Base-by-base conservation (phyloP, 805 yeast genomes). In the Candida qinlingensis region DNA sequence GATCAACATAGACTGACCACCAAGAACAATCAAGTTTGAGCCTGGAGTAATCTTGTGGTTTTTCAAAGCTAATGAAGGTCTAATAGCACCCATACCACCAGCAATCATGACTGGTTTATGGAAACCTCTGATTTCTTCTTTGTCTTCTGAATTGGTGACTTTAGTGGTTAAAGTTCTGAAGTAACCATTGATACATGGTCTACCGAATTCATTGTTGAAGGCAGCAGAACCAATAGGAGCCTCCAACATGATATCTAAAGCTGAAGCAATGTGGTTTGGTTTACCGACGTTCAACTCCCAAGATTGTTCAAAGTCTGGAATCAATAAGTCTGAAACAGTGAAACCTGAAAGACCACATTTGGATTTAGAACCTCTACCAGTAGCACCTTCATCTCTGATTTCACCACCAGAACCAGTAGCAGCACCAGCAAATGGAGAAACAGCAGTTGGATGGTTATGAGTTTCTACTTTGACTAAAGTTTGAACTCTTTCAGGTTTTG, bases 321-420 rank as follows among this genome's bases (percentile, higher is more conserved):
- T 91, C 54, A 80, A 75, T 66, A 94, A 76, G 69, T 94, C 98
- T 37, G 96, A 84, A 26, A 90, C 97, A 9, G 95, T 79, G 69
- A 83, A 94, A 7, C 99, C 99, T 39, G 96, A 76, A 53, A 94
- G 75, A 47, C 99, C 99, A 63, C 97, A 96, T 71, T 94, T 92
- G 40, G 98, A 81, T 68, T 89, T 89, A 28, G 98, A 92, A 41
- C 99, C 99, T 67, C 97, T 82, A 54, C 99, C 99, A 28, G 94
- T 96, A 31, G 99, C 99, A 72, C 97, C 99, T 73, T 94, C 99
- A 69, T 94, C 99, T 77, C 99, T 87, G 62, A 94, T 94, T 71
- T 94, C 99, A 74, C 99, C 99, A 67, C 99, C 99, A 9, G 98
- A 91, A 54, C 99, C 99, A 11, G 99, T 94, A 39, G 99, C 96